Evolutionary conservation across 2,329 filamentous ascomycete genomes (phyloP), one percentile per base, ranked within the genome.

Genomic region (Talaromyces sp.): DNA sequence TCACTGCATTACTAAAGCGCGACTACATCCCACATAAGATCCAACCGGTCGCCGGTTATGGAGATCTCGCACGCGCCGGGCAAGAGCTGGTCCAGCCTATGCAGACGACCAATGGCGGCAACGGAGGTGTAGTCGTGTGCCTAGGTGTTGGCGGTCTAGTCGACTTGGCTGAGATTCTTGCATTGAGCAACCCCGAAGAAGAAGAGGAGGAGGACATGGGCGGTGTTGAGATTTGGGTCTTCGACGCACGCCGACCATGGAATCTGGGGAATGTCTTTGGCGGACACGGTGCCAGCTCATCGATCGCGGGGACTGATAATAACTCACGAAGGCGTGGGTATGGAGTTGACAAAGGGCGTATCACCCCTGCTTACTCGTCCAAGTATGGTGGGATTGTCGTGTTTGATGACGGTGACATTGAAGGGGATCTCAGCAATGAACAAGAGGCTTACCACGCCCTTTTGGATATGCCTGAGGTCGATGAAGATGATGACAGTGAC

Each of bases 11-110:
- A n/a, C 81, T 99, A 55, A 97, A 96, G 76, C 89, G 93, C 80
- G 94, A 99, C 79, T 97, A 96, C 70, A 96, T 99, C 63, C 90
- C 89, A 13, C 93, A 97, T 78, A 97, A 97, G 75, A 96, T 97
- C 67, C 90, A 97, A 67, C 94, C 94, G 1, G 88, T 99, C 49
- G 86, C 90, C 17, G 94, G 94, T 50, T 97, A 97, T 84, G 87
- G 85, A 60, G 94, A 97, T 71, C 84, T 99, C 42, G 83, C 90
- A 67, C 86, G 85, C 63, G 88, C 88, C 19, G 92, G 92, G 41
- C 83, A 84, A 66, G 86, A 92, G 61, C 80, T 95, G 40, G 88
- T 97, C 36, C 82, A 80, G 49, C 91, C 91, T 10, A 91, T 97
- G 90, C 92, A 91, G 80, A 86, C 89, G 67, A 86, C 85, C 27